Evolutionary conservation across 345 rosid species (phyloP).

Genomic region (Heritiera fomes): DNA sequence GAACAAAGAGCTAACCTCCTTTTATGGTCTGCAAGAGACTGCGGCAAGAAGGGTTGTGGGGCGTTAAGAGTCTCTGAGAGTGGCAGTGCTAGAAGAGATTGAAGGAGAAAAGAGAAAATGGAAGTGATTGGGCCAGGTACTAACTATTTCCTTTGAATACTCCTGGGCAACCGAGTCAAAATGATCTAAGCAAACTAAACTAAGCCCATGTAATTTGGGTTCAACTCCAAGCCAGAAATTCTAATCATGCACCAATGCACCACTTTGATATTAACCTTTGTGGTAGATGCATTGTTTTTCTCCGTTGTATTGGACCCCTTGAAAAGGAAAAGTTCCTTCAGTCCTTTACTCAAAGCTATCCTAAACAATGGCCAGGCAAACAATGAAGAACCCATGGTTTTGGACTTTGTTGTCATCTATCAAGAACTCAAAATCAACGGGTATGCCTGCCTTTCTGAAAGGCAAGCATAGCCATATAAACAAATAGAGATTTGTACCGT

Average conservation of each 20-base stretch:
- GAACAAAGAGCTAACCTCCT: neutral
- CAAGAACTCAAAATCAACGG: neutral
- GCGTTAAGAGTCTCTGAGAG: no score
- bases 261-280: neutral
- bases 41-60: neutral
- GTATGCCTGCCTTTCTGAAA: neutral
- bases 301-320: no score
- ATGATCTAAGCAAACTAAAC: no score
- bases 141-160: no score
- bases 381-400: neutral
- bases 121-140: neutral
- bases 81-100: no score
- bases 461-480: conserved; percentile 1
- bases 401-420: neutral
- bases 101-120: neutral
- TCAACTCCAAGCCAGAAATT: no score
- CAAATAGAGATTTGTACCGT: neutral
- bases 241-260: no score
- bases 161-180: no score
- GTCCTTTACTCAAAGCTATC: neutral
- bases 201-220: neutral
- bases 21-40: neutral
- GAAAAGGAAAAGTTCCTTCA: neutral
- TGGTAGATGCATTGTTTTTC: neutral
- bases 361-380: neutral